Base-by-base conservation (phyloP, 805 yeast genomes). In the Candida tammaniensis region DNA sequence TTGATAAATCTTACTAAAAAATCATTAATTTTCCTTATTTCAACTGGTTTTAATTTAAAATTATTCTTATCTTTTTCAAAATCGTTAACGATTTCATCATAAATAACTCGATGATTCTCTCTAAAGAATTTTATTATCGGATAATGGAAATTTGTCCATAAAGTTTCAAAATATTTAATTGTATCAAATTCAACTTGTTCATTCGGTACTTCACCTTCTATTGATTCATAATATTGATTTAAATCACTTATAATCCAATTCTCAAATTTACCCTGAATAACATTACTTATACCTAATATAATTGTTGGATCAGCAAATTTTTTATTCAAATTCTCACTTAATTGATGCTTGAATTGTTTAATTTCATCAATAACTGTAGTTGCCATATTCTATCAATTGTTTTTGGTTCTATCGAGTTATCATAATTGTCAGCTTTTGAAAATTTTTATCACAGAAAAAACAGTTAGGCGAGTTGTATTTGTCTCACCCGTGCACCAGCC, bases 101-200 rank as follows among this genome's bases (percentile, higher is more conserved):
- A 58, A 19, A 54, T 41, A 10, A 35, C 48, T 12, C 51, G 56
- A 44, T 63, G 71, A 20, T 55, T 58, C 13, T 53, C 46, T 48
- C 74, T 78, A 46, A 70, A 80, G 50, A 70, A 70, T 44, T 78
- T 80, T 40, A 81, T 68, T 2, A 77, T 71, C 2, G 86, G 86
- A 46, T 78, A 77, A 44, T 78, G 82, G 42, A 82, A 68, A 4
- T 76, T 75, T 20, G 64, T 51, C 88, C 88, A 82, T 14, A 78
- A 54, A 4, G 53, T 46, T 33, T 77, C 82, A 13, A 67, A 43
- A 29, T 47, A 52, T 12, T 50, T 49, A 17, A 60, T 55, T 30
- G 69, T 62, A 4, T 39, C 46, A 39, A 82, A 63, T 5, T 73
- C 54, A 2, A 52, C 49, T 30, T 36, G 35, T 20, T 30, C 20